These are phyloP conservation scores for Glycine tomentella DNA, from an alignment of 306 rosid species.

Conservation along the genomic window DNA sequence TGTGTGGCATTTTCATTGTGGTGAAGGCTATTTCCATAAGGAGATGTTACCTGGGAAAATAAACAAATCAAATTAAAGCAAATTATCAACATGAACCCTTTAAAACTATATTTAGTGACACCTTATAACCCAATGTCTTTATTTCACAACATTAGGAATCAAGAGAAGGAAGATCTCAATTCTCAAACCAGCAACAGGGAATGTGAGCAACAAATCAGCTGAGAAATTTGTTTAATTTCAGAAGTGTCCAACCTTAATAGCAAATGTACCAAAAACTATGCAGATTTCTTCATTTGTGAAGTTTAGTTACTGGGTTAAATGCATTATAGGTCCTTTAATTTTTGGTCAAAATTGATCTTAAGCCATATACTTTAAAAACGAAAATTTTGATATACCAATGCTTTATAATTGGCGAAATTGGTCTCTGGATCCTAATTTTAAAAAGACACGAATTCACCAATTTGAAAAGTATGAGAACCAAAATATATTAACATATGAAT, in stretches of 20 bases:
- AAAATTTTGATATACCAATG: no score
- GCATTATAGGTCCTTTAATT: no score
- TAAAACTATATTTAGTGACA: background rate
- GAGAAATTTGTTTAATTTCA: background rate
- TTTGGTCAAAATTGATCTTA: no score
- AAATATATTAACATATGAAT: no score
- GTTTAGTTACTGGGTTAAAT: no score
- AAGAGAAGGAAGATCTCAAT: background rate
- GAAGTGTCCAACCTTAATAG: background rate
- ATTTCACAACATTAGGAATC: constrained; percentile 23
- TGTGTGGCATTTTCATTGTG: constrained; percentile 57
- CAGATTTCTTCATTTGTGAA: background rate
- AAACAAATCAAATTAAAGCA: background rate
- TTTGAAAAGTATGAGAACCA: no score
- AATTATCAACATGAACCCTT: background rate
- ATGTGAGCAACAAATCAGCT: background rate
- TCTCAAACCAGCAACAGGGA: background rate
- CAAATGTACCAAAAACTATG: background rate
- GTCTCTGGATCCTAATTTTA: no score
- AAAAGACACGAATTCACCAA: no score
- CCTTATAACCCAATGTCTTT: background rate
- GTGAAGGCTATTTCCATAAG: constrained; percentile 58
- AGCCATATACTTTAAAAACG: no score
- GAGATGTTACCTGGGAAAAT: constrained; percentile 57
- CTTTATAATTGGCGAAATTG: no score